Conservation (phyloP, 1,139 yeast species). For the Hyphopichia khmerensis region DNA sequence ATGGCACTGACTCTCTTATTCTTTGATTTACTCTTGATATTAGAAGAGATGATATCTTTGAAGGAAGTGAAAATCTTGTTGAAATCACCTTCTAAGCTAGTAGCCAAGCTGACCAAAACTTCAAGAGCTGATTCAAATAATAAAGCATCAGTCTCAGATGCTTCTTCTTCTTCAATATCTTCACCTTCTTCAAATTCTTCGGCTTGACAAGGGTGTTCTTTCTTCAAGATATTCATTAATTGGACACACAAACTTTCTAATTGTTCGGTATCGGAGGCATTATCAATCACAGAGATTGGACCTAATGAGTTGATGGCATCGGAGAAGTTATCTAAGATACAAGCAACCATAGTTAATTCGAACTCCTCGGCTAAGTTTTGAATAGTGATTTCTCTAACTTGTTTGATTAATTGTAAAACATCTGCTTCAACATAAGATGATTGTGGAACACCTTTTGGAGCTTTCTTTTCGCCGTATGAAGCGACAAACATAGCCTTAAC, state of each 20-base stretch:
- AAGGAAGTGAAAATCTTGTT: constrained; percentile 69
- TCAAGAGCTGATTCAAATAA: constrained; percentile 85
- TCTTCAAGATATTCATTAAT: constrained; percentile 68
- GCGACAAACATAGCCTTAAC: constrained; percentile 69
- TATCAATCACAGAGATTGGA: constrained; percentile 64
- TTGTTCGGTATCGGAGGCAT: constrained; percentile 52
- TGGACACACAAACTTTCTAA: constrained; percentile 71
- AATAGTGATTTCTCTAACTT: constrained; percentile 66
- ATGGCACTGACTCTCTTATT: constrained; percentile 78
- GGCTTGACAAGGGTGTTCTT: constrained; percentile 80
- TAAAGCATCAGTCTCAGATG: constrained; percentile 86
- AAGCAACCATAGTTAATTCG: constrained; percentile 77
- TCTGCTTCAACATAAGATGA: constrained; percentile 57
- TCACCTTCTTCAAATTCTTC: constrained; percentile 52
- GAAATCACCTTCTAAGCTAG: constrained; percentile 75
- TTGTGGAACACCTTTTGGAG: constrained; percentile 74
- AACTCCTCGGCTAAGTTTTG: constrained; percentile 72
- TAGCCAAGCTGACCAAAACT: constrained; percentile 73
- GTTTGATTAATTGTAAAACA: constrained; percentile 59
- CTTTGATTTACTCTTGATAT: constrained; percentile 65
- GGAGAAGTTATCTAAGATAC: constrained; percentile 71
- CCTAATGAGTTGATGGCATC: constrained; percentile 76
- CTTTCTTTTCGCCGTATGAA: constrained; percentile 49
- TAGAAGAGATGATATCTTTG: constrained; percentile 62
- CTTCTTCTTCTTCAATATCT: constrained; percentile 61